Conservation (phyloP, 1,139 yeast genomes). For the Yamadazyma dushanensis region DNA sequence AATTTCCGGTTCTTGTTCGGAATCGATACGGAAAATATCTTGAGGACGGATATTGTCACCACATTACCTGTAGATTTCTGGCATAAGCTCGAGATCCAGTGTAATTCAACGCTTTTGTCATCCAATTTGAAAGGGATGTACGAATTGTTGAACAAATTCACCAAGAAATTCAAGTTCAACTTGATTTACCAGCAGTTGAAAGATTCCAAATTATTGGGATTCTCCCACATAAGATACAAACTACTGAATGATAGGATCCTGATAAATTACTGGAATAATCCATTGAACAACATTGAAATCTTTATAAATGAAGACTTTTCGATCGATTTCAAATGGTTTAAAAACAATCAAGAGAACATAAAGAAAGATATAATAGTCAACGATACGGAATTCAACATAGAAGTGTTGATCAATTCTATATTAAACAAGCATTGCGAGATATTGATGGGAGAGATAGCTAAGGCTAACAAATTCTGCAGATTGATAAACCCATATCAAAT, state of each 20-base stretch:
- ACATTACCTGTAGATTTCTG: constrained; percentile 36
- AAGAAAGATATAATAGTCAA: constrained; percentile 10
- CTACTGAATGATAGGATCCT: constrained; percentile 56
- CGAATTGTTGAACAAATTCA: constrained; percentile 66
- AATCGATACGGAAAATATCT: constrained; percentile 19
- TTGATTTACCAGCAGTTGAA: constrained; percentile 66
- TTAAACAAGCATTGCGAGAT: constrained; percentile 41
- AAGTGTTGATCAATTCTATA: constrained; percentile 32
- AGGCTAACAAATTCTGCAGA: constrained; percentile 11
- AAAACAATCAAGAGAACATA: constrained; percentile 43
- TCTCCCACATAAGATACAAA: constrained; percentile 69
- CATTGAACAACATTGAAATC: constrained; percentile 59
- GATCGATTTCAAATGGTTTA: constrained; percentile 66
- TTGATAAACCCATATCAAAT: constrained; percentile 38
- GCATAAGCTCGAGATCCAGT: constrained; percentile 50
- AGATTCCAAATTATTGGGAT: constrained; percentile 53
- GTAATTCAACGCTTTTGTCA: constrained; percentile 56
- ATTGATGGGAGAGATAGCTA: constrained; percentile 26
- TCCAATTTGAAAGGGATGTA: constrained; percentile 62
- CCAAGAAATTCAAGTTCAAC: constrained; percentile 73
- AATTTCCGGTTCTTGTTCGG: constrained; percentile 70
- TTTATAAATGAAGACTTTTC: constrained; percentile 58
- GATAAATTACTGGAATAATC: constrained; percentile 68
- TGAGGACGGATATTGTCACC: constrained; percentile 34
- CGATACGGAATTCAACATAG: constrained; percentile 32